Conservation (phyloP, 1,284 basidiomycete genomes). For the Heliocybe sulcata region DNA sequence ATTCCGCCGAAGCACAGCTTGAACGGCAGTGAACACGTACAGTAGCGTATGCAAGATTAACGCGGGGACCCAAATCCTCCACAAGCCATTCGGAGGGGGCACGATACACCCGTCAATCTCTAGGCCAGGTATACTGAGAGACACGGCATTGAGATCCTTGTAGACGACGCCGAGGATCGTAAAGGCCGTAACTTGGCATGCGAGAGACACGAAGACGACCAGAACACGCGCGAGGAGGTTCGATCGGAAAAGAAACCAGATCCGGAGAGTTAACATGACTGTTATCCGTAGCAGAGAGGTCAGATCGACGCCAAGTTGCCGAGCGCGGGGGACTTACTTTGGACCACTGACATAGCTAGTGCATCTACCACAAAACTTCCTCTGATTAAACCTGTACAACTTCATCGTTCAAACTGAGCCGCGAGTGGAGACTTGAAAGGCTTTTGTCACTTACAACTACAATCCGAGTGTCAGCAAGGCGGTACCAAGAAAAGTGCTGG, state of each 20-base stretch:
- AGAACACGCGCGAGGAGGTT: conserved; percentile 9
- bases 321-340: conserved; percentile 8
- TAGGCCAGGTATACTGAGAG: conserved; percentile 8
- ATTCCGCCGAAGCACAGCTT: conserved; percentile 11
- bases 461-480: background rate
- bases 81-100: conserved; percentile 12
- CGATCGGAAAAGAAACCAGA: conserved; percentile 20
- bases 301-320: conserved; percentile 14
- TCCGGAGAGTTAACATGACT: conserved; percentile 20
- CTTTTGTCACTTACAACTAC: background rate
- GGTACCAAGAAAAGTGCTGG: background rate
- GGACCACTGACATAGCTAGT: background rate
- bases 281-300: background rate
- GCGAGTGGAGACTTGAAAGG: too few relatives aligned
- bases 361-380: background rate
- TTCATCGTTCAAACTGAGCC: conserved; percentile 5
- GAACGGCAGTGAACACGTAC: conserved; percentile 14
- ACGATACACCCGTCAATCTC: conserved; percentile 12
- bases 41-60: conserved; percentile 16
- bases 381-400: conserved; percentile 1
- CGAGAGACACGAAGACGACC: conserved; percentile 11
- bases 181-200: conserved; percentile 5
- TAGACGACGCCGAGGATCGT: conserved; percentile 10
- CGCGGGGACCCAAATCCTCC: conserved; percentile 16
- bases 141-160: conserved; percentile 10